Evolutionary conservation across 495 filamentous ascomycete species (phyloP).

Genomic region (Friedmanniomyces endolithicus): DNA sequence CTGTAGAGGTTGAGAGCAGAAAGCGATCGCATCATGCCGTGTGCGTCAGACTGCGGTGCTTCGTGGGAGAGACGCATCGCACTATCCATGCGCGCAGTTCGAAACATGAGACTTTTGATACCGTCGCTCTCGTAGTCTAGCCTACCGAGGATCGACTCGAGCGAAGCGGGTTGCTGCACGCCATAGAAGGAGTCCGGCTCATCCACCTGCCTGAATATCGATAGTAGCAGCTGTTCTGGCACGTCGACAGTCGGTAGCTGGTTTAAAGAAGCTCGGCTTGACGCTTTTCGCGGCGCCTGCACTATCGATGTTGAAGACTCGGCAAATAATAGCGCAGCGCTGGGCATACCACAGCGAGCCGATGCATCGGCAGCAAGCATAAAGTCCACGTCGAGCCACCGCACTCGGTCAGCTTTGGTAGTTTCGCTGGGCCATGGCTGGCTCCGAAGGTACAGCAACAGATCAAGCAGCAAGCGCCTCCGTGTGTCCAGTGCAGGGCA

Average conservation of each 20-base stretch:
- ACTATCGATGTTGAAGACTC: slow-evolving; percentile 50
- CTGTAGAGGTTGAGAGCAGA: slow-evolving; percentile 57
- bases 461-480: slow-evolving; percentile 51
- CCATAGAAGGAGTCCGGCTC: slow-evolving; percentile 95
- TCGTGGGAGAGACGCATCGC: slow-evolving; percentile 47
- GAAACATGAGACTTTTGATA: slow-evolving; percentile 76
- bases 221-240: slow-evolving; percentile 55
- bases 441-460: slow-evolving; percentile 76
- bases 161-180: slow-evolving; percentile 62
- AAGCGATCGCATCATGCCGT: slow-evolving; percentile 48
- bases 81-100: slow-evolving; percentile 83
- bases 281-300: slow-evolving; percentile 6
- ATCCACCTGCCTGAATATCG: slow-evolving; percentile 80
- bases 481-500: slow-evolving; percentile 5
- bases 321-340: slow-evolving; percentile 70
- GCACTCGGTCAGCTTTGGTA: slow-evolving; percentile 62
- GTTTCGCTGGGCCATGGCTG: slow-evolving; percentile 62
- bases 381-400: slow-evolving; percentile 79
- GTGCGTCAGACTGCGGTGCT: slow-evolving; percentile 28
- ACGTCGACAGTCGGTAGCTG: slow-evolving; percentile 23
- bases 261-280: slow-evolving; percentile 9
- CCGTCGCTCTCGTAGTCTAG: slow-evolving; percentile 89
- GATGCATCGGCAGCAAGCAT: slow-evolving; percentile 61
- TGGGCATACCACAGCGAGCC: slow-evolving; percentile 69
- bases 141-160: slow-evolving; percentile 63